phyloP scores from a whole-genome alignment of 345 rosid genomes.

The Eucalyptus marginata region DNA sequence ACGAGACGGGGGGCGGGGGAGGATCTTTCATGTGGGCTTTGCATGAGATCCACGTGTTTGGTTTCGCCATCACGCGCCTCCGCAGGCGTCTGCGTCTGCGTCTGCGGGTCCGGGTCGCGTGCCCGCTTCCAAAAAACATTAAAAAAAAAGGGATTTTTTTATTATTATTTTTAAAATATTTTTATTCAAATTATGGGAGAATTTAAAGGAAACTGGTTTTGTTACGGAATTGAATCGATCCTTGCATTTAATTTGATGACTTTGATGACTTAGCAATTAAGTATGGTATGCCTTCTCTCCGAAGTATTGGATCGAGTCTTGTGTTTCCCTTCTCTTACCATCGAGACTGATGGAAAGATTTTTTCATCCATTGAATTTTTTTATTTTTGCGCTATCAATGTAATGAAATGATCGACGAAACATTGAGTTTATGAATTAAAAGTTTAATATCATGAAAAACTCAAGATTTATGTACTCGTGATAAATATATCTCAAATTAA shows the following conservation, averaged over 20 bases:
- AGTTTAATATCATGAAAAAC: accelerated
- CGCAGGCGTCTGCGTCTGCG: neutral
- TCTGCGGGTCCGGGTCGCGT: neutral
- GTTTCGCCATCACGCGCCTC: neutral
- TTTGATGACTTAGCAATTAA: neutral
- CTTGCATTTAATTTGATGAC: neutral
- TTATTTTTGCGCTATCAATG: neutral
- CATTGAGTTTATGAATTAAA: neutral
- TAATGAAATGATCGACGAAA: accelerated
- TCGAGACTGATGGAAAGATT: neutral
- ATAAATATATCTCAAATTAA: too few species aligned
- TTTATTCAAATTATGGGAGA: neutral
- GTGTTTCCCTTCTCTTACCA: neutral
- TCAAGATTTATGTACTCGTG: accelerated
- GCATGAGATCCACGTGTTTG: neutral
- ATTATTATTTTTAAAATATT: too few species aligned
- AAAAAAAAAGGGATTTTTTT: too few species aligned
- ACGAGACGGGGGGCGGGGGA: neutral
- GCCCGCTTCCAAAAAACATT: neutral
- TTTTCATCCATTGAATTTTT: neutral
- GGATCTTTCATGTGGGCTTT: neutral
- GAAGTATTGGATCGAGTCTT: neutral
- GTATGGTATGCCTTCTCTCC: neutral
- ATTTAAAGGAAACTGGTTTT: neutral
- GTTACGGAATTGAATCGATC: neutral